Base-by-base conservation (phyloP, 2,329 filamentous ascomycete species). In the Aspergillus udagawae region DNA sequence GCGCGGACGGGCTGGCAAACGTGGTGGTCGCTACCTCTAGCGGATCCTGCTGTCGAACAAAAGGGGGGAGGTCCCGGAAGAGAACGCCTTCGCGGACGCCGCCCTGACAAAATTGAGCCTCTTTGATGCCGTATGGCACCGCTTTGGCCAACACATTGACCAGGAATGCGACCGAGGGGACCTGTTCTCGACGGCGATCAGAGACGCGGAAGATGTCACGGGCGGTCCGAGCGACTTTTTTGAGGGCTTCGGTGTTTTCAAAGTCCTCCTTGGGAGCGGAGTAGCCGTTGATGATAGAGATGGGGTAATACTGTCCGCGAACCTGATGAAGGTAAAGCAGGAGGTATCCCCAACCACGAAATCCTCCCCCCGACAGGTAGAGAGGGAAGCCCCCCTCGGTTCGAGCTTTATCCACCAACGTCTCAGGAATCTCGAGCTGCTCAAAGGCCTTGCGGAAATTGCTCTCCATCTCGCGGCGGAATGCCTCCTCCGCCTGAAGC, bases 331-430 rank as follows among this genome's bases (percentile, higher is more conserved):
- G 82, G 69, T 89, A 86, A 85, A 95, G 90, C 47, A 96, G 79
- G 67, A 95, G 86, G 72, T 90, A 93, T 8, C 91, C 92, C 79
- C 94, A 96, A 20, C 92, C 92, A 25, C 92, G 82, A 69, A 96
- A 95, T 0, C 92, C 92, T 27, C 92, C 92, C 28, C 92, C 92
- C 58, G 90, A 95, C 56, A 96, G 84, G 69, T 92, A 96, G 9
- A 96, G 79, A 12, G 87, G 84, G 54, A 91, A 80, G 1, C 82
- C 82, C 2, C 77, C 77, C 3, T 78, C 66, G 10, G 73, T 66
- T 27, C 75, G 70, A 10, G 79, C 78, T 28, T 73, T 66, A 10
- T 79, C 68, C 1, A 79, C 63, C 3, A 85, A 73, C n/a, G 79
- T 75, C 4, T 75, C 68, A 1, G 92, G 84, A 1, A 88, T 75